Percentiles rank a stretch among this genome's conserved stretches.
These are phyloP conservation scores for Fagus crenata DNA, from an alignment of 306 rosid genomes.

Conservation along the genomic window DNA sequence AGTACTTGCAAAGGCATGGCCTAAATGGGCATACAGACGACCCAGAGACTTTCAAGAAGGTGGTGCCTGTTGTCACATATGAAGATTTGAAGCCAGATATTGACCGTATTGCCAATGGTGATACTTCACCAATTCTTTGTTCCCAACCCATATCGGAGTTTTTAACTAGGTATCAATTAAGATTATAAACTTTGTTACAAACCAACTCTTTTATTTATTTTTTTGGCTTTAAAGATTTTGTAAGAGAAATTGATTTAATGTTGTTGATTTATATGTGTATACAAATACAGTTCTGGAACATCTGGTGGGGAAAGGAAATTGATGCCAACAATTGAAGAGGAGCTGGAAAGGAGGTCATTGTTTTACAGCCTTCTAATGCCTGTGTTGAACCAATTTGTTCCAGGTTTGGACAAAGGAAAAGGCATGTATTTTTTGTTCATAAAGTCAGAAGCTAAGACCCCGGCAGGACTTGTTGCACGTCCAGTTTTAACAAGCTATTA, in stretches of 20 bases:
- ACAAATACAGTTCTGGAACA: constrained; percentile 50
- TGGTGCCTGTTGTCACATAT: constrained; percentile 54
- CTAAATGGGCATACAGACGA: constrained; percentile 41
- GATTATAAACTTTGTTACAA: too few relatives aligned
- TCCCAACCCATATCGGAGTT: constrained; percentile 65
- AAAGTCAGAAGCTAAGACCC: constrained; percentile 51
- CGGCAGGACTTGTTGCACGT: constrained; percentile 51
- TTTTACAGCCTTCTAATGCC: constrained; percentile 58
- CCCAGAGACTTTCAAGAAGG: constrained; percentile 46
- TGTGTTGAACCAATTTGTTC: constrained; percentile 51
- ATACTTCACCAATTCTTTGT: constrained; percentile 51
- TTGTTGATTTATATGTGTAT: not conserved
- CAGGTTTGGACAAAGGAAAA: constrained; percentile 53
- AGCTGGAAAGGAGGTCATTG: constrained; percentile 41
- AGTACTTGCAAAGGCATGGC: constrained; percentile 54
- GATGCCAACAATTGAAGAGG: constrained; percentile 61
- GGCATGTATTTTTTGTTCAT: constrained; percentile 58
- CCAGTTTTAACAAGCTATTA: constrained; percentile 54
- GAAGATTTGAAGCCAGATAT: constrained; percentile 55
- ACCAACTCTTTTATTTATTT: too few relatives aligned
- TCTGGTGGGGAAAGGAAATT: constrained; percentile 66
- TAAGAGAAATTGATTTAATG: not conserved
- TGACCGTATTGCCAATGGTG: constrained; percentile 65
- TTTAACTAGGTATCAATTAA: constrained; percentile 48
- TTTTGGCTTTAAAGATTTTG: not conserved